Evolutionary conservation across 2,329 filamentous ascomycete genomes (phyloP), one percentile per base, ranked within the genome.

Genomic region (Fusarium sp.): DNA sequence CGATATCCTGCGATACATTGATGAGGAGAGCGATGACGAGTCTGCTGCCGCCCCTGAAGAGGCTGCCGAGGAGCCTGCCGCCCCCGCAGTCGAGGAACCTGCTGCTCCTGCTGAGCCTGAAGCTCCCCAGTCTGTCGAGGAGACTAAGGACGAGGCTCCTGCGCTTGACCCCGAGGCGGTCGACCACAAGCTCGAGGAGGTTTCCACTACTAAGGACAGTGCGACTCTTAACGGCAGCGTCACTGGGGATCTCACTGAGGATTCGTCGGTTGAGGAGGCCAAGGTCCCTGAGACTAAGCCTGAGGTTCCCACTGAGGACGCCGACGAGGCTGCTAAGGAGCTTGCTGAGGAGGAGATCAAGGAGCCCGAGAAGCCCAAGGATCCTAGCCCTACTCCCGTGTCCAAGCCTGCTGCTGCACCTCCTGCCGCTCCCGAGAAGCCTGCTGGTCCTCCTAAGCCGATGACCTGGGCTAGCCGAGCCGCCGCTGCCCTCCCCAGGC

Each of bases 1-100:
- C 81, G 96, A 99, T 78, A 97, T 99, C 79, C 94, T 98, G 85
- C 89, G 96, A 74, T 98, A 97, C 82, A 90, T 99, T 72, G 90
- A 91, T 70, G 93, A 96, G 66, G 92, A 95, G 74, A 87, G 87
- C 42, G 94, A 98, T 65, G 93, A 93, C 63, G 90, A 91, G 66
- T 82, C 72, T 46, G 64, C 89, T 28, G 63, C 68, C 46, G 77
- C 79, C 53, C 69, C 72, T 6, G 80, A 82, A 61, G 72, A 74
- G 68, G 58, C 78, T 18, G 78, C 77, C 55, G 77, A 78, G 50
- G 80, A 81, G 59, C 68, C 75, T 43, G 67, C 75, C 15, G 69
- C 76, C 33, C 69, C 71, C n/a, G 67, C 77, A 24, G 58, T 68
- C 18, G 74, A 68, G 38, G 76, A 79, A 64, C 68, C 71, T 38